phyloP scores from a whole-genome alignment of 2,329 filamentous ascomycete species.

The Fonsecaea nubica region DNA sequence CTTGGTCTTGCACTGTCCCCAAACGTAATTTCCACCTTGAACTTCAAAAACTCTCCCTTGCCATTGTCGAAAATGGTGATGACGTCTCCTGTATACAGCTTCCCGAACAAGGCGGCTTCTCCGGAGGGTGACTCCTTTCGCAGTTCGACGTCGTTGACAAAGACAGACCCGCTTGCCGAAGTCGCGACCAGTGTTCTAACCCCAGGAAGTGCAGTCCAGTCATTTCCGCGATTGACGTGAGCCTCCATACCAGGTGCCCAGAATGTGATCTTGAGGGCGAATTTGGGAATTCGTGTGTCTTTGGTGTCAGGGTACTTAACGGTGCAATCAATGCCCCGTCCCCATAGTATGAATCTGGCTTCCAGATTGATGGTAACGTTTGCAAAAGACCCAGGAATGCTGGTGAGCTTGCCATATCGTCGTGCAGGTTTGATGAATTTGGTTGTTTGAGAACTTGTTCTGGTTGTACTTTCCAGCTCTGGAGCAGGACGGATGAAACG shows the following conservation, averaged over 20 bases:
- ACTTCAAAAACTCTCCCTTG: constrained; percentile 49
- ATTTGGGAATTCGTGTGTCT: constrained; percentile 79
- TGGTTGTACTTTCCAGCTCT: constrained; percentile 20
- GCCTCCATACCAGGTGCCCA: constrained; percentile 73
- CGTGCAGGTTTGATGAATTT: constrained; percentile 47
- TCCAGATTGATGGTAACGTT: constrained; percentile 70
- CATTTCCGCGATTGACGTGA: constrained; percentile 61
- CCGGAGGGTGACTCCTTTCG: constrained; percentile 61
- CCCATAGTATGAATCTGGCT: constrained; percentile 75
- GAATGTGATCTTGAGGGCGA: constrained; percentile 77
- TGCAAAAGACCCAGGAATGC: constrained; percentile 68
- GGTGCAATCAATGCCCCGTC: constrained; percentile 73
- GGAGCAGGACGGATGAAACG: constrained; percentile 33
- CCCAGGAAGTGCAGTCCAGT: constrained; percentile 61
- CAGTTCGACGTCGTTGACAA: constrained; percentile 75
- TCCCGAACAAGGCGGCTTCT: constrained; percentile 64
- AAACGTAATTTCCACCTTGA: constrained; percentile 55
- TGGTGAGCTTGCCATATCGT: constrained; percentile 69
- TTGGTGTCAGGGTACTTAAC: constrained; percentile 65
- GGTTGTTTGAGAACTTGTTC: constrained; percentile 24
- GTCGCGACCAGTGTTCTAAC: constrained; percentile 77
- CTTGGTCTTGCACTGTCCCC: constrained; percentile 52
- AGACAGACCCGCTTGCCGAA: constrained; percentile 76
- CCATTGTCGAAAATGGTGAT: constrained; percentile 71
- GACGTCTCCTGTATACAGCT: constrained; percentile 76